phyloP scores from a whole-genome alignment of 2,329 filamentous ascomycete species.

The Rugonectria rugulosa region DNA sequence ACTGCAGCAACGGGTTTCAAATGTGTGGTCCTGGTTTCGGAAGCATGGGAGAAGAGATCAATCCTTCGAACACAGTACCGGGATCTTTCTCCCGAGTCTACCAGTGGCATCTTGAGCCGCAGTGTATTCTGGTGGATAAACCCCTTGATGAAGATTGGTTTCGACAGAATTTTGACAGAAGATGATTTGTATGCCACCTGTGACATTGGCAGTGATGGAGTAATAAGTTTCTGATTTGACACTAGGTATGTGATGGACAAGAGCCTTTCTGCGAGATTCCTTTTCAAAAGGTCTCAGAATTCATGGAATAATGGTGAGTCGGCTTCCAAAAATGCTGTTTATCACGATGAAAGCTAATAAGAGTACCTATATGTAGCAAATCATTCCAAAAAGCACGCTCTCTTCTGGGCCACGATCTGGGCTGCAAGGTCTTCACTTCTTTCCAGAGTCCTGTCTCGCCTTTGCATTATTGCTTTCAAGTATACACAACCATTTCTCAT shows the following conservation, averaged over 20 bases:
- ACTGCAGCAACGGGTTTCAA: slow-evolving; percentile 12
- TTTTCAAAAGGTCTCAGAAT: no score
- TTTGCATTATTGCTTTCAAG: neutral
- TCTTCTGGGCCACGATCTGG: neutral
- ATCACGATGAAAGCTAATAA: neutral
- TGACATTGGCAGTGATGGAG: no score
- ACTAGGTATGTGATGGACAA: no score
- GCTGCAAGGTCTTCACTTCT: neutral
- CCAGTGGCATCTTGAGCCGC: slow-evolving; percentile 14
- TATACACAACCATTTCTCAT: neutral
- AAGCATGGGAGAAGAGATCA: slow-evolving; percentile 21
- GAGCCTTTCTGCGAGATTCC: no score
- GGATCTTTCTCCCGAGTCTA: slow-evolving; percentile 16
- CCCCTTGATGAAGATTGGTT: slow-evolving; percentile 19
- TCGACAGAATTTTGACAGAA: slow-evolving; percentile 11
- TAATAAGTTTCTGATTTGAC: no score
- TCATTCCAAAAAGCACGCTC: neutral
- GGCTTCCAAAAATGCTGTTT: no score
- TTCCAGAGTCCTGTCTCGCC: neutral
- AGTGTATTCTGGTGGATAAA: slow-evolving; percentile 26
- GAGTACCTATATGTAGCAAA: neutral
- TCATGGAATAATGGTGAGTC: no score
- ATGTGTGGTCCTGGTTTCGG: slow-evolving; percentile 7
- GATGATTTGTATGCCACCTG: neutral
- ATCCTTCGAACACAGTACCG: slow-evolving; percentile 19